phyloP scores from a whole-genome alignment of 257 asterid species.

The Nicotiana noctiflora region DNA sequence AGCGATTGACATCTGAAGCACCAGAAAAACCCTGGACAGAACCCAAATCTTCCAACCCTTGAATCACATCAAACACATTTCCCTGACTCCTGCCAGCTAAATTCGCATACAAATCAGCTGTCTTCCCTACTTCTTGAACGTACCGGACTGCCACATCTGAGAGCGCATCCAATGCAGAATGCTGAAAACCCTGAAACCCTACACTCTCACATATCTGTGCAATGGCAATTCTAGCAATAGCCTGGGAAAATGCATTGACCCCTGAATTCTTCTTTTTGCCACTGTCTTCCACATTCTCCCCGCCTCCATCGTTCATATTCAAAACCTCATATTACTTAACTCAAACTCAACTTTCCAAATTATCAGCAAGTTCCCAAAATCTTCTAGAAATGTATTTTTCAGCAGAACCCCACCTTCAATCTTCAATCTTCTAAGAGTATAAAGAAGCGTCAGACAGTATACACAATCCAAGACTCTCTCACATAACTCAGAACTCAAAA shows the following conservation, averaged over 20 bases:
- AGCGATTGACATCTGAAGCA: conserved; percentile 39
- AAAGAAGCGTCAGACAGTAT: too few relatives aligned
- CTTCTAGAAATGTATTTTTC: too few relatives aligned
- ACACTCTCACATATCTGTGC: conserved; percentile 44
- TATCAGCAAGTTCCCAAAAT: too few relatives aligned
- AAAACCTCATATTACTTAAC: conserved; percentile 36
- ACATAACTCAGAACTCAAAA: neutral
- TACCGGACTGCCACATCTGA: conserved; percentile 70
- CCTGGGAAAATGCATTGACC: conserved; percentile 24
- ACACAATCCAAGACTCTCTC: too few relatives aligned
- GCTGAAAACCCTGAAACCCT: conserved; percentile 78
- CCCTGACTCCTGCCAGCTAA: conserved; percentile 57
- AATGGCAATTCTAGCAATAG: conserved; percentile 26
- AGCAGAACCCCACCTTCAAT: too few relatives aligned
- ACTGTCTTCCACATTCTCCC: conserved; percentile 43
- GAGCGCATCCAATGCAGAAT: conserved; percentile 55
- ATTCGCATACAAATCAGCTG: conserved; percentile 43
- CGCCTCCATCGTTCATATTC: conserved; percentile 82
- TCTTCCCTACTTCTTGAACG: conserved; percentile 42
- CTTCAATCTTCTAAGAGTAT: too few relatives aligned
- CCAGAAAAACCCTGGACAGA: conserved; percentile 28
- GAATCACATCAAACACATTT: conserved; percentile 63
- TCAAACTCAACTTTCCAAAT: conserved; percentile 9
- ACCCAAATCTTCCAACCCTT: conserved; percentile 57
- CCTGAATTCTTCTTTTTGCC: conserved; percentile 35